phyloP scores from a whole-genome alignment of 129 eudicot species.

The Artemisia argyi region DNA sequence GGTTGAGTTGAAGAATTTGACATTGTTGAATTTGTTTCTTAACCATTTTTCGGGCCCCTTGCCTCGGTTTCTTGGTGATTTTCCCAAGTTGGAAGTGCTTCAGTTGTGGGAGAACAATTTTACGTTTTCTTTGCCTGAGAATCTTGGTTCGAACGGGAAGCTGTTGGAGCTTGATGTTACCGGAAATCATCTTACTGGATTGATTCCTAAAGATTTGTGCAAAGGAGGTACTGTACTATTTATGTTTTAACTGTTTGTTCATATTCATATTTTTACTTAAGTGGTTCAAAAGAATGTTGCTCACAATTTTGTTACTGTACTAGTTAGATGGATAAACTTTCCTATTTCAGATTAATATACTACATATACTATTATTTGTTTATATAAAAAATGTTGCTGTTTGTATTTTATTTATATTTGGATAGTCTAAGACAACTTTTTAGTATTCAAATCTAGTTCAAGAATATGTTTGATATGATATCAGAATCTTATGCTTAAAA shows the following conservation, averaged over 20 bases:
- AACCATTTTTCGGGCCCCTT: slow-evolving; percentile 70
- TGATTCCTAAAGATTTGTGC: slow-evolving; percentile 60
- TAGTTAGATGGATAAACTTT: too few relatives aligned
- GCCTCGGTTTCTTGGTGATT: slow-evolving; percentile 65
- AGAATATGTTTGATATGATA: too few relatives aligned
- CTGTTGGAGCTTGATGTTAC: slow-evolving; percentile 54
- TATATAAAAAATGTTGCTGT: too few relatives aligned
- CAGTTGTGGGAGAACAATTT: slow-evolving; percentile 80
- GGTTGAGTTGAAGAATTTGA: slow-evolving; percentile 48
- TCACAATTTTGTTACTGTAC: too few relatives aligned
- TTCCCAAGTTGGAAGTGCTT: slow-evolving; percentile 69
- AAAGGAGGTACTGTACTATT: slow-evolving; percentile 34
- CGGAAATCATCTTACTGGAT: slow-evolving; percentile 70
- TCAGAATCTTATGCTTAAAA: too few relatives aligned
- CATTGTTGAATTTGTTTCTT: slow-evolving; percentile 55
- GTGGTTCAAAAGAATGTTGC: background rate
- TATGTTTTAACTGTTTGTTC: background rate
- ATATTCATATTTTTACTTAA: background rate
- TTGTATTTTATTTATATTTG: too few relatives aligned
- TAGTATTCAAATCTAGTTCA: too few relatives aligned
- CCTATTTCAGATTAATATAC: too few relatives aligned
- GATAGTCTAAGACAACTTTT: too few relatives aligned
- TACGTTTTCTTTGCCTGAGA: slow-evolving; percentile 62
- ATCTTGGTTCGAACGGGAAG: slow-evolving; percentile 67
- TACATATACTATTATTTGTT: too few relatives aligned